Evolutionary conservation across 371 early-diverging fungal species (phyloP).

Genomic region (Mucor indicus): DNA sequence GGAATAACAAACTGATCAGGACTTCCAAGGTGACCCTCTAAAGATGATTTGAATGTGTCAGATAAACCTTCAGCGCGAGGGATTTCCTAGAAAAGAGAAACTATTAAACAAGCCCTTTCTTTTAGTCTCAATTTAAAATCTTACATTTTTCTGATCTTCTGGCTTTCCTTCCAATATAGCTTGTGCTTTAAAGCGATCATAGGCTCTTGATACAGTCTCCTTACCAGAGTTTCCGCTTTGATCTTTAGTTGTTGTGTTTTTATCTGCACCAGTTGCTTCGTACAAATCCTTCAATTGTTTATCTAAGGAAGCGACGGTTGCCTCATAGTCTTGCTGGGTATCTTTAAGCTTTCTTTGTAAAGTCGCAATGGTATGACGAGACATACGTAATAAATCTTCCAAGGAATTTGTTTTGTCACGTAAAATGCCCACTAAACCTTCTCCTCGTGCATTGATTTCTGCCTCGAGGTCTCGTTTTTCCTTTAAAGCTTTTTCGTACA

Average conservation of each 20-base stretch:
- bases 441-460: conserved; percentile 68
- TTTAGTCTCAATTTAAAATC: neutral
- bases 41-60: conserved; percentile 34
- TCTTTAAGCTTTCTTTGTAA: conserved; percentile 71
- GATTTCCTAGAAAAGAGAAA: too few relatives aligned
- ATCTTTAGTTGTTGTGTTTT: conserved; percentile 40
- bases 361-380: conserved; percentile 76
- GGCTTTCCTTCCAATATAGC: conserved; percentile 43
- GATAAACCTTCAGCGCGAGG: conserved; percentile 47
- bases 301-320: conserved; percentile 67
- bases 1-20: conserved; percentile 41
- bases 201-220: conserved; percentile 35
- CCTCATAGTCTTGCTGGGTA: conserved; percentile 62
- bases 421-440: conserved; percentile 72
- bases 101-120: neutral
- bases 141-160: conserved; percentile 15
- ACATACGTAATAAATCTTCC: conserved; percentile 77
- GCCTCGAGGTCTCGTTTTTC: conserved; percentile 69
- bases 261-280: conserved; percentile 57
- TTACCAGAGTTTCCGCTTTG: conserved; percentile 22
- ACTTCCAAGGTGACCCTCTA: conserved; percentile 32
- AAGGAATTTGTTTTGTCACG: conserved; percentile 74
- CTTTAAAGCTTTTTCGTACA: conserved; percentile 47
- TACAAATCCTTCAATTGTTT: conserved; percentile 69
- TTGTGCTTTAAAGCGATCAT: conserved; percentile 43